These are phyloP conservation scores for Centella asiatica DNA, from an alignment of 129 eudicot species.

Conservation along the genomic window DNA sequence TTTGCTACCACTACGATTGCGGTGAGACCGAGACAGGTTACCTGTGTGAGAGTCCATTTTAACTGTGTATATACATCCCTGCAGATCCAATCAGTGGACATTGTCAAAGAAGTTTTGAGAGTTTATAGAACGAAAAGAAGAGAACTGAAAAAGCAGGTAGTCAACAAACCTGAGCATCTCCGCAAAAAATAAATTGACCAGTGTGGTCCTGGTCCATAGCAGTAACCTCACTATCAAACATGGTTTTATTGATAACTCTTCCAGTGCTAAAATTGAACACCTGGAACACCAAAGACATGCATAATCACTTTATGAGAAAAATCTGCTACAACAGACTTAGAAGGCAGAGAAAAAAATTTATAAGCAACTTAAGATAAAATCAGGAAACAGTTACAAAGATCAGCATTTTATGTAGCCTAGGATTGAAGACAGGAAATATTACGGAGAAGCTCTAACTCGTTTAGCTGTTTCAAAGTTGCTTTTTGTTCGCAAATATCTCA, in stretches of 20 bases:
- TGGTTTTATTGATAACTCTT: slow-evolving; percentile 52
- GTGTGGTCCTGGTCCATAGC: slow-evolving; percentile 98
- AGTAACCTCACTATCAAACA: slow-evolving; percentile 69
- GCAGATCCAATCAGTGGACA: slow-evolving; percentile 21
- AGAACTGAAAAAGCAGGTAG: slow-evolving; percentile 14
- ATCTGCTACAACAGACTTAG: not conserved
- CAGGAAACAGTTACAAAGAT: not conserved
- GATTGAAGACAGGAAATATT: not conserved
- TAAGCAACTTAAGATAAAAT: not conserved
- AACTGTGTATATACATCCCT: slow-evolving; percentile 92
- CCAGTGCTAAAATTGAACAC: slow-evolving; percentile 97
- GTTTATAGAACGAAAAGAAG: not conserved
- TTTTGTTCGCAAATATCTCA: not conserved
- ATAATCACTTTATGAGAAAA: not conserved
- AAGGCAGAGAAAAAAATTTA: not conserved
- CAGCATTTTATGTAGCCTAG: not conserved
- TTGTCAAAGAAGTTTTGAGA: not conserved
- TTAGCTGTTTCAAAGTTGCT: not conserved
- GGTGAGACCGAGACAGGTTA: slow-evolving; percentile 59
- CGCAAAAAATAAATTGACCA: slow-evolving; percentile 90
- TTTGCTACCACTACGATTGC: slow-evolving; percentile 52
- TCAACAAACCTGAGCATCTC: slow-evolving; percentile 79
- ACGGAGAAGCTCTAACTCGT: not conserved
- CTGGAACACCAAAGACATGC: slow-evolving; percentile 38
- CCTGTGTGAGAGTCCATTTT: slow-evolving; percentile 75